Evolutionary conservation across 1,139 yeast species (phyloP).

Genomic region (Schizosaccharomyces versatilis): DNA sequence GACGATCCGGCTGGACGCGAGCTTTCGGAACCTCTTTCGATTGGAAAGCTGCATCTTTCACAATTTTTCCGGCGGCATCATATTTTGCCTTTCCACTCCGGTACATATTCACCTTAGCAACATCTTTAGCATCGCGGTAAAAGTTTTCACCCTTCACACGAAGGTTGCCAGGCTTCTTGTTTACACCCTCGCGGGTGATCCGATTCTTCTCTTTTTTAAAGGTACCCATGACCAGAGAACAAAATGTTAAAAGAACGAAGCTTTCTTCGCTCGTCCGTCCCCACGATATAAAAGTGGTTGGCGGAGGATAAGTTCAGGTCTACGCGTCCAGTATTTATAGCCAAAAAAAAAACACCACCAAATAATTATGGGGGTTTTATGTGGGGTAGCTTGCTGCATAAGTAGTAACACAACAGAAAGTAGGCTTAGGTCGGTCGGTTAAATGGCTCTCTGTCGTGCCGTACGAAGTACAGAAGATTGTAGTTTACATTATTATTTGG

Average conservation of each 20-base stretch:
- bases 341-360: too few species aligned
- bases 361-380: too few species aligned
- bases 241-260: too few species aligned
- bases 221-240: conserved; percentile 43
- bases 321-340: too few species aligned
- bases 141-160: conserved; percentile 94
- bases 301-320: neutral
- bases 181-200: conserved; percentile 42
- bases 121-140: conserved; percentile 77
- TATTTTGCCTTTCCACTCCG: conserved; percentile 73
- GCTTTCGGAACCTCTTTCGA: conserved; percentile 76
- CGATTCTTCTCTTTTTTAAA: conserved; percentile 79
- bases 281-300: neutral
- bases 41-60: conserved; percentile 73
- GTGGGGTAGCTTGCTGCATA: too few species aligned
- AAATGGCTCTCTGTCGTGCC: too few species aligned
- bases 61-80: conserved; percentile 68
- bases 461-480: too few species aligned
- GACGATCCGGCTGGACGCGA: conserved; percentile 82
- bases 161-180: conserved; percentile 56
- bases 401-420: too few species aligned
- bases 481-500: too few species aligned
- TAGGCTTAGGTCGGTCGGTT: too few species aligned
- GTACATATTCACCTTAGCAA: conserved; percentile 76
- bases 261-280: too few species aligned